Conservation (phyloP, 768 basidiomycete species). For the Pleurotus ostreatus region DNA sequence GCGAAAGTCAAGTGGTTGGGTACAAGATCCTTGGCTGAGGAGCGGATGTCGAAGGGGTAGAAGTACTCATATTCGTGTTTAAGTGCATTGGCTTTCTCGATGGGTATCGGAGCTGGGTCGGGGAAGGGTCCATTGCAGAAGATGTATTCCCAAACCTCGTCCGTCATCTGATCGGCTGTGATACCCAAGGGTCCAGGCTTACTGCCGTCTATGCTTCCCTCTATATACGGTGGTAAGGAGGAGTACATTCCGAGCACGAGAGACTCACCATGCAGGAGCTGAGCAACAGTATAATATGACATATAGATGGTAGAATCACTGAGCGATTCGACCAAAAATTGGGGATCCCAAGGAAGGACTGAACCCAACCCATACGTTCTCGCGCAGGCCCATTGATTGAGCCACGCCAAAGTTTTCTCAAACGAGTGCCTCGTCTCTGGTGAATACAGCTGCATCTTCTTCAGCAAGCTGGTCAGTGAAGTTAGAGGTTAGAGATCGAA, state of each 20-base stretch:
- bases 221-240: constrained; percentile 26
- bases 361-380: constrained; percentile 95
- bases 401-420: constrained; percentile 88
- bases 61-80: constrained; percentile 94
- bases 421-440: constrained; percentile 91
- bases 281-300: constrained; percentile 94
- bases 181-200: constrained; percentile 81
- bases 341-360: constrained; percentile 93
- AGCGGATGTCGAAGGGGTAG: constrained; percentile 97
- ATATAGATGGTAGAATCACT: constrained; percentile 99
- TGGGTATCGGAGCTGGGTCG: constrained; percentile 55
- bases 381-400: constrained; percentile 99
- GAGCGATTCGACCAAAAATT: constrained; percentile 93
- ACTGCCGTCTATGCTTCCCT: constrained; percentile 72
- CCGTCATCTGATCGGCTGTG: constrained; percentile 89
- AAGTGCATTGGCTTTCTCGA: constrained; percentile 77
- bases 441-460: constrained; percentile 86
- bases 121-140: constrained; percentile 78
- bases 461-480: constrained; percentile 53
- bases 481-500: constrained; percentile 9
- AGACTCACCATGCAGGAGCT: constrained; percentile 81
- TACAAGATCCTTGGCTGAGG: constrained; percentile 96
- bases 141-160: constrained; percentile 96
- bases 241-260: not conserved
- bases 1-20: constrained; percentile 94